Conservation (phyloP, 495 filamentous ascomycete genomes). For the Trichocladium uniseriatum region DNA sequence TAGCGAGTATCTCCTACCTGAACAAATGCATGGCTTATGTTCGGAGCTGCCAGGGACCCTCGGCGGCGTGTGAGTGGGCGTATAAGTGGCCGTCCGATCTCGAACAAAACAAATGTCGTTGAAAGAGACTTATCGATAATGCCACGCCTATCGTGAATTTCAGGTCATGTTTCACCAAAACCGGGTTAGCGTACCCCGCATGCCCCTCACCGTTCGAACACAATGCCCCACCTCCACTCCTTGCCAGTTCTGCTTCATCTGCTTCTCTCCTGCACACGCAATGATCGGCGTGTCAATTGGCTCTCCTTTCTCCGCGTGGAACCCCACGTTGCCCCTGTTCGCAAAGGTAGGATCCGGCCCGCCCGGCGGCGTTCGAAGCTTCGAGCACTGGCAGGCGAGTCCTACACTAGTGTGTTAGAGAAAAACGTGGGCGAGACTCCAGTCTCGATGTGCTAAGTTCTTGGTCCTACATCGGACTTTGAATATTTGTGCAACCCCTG, state of each 20-base stretch:
- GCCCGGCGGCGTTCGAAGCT: too few species aligned
- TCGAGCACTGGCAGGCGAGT: not conserved
- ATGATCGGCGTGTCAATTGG: too few species aligned
- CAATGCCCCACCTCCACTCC: too few species aligned
- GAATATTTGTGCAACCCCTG: not conserved
- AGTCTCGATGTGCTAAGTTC: not conserved
- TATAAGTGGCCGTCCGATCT: not conserved
- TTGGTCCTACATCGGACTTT: not conserved
- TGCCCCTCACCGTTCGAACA: not conserved
- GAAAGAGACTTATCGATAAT: slow-evolving; percentile 10
- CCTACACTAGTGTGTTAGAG: not conserved
- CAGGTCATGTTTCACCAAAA: not conserved
- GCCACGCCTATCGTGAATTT: not conserved
- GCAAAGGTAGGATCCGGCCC: too few species aligned
- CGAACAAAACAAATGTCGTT: slow-evolving; percentile 8
- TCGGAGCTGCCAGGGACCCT: not conserved
- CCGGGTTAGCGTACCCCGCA: not conserved
- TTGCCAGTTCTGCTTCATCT: too few species aligned
- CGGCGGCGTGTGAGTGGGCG: not conserved
- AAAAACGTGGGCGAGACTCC: not conserved
- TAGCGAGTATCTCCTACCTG: not conserved
- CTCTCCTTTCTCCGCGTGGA: too few species aligned
- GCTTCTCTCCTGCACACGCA: too few species aligned
- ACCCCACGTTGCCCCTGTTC: too few species aligned
- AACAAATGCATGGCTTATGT: not conserved